Evolutionary conservation across 257 asterid species (phyloP), one percentile per base, ranked within the genome.

Genomic region (Lantana camara): DNA sequence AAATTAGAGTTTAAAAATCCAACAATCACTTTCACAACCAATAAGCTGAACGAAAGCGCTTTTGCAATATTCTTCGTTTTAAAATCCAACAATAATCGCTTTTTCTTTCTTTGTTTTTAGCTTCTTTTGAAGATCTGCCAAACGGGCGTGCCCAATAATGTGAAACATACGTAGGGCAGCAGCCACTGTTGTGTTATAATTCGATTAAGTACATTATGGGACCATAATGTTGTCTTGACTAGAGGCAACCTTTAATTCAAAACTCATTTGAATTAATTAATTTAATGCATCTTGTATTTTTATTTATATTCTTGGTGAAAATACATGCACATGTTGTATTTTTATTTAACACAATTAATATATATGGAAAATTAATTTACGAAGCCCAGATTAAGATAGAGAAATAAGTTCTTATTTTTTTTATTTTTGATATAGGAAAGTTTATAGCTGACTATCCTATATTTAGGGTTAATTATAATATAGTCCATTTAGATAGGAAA

Each of bases 221-320:
- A 11, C 83, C 88, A 63, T 77, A 63, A 74, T 80, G 82, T 44
- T 67, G 40, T 41, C 75, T 66, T 70, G 69, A 73, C 70, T 49
- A 69, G 67, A 70, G 44, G 58, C 79, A 80, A 46, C 70, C 94
- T 81, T 83, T 85, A 83, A 78, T 83, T 80, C 84, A 73, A 79
- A 74, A 21, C 64, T 57, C 21, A 57, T 65, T 55, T n/a, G n/a
- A n/a, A n/a, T n/a, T n/a, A n/a, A 49, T 22, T 64, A 69, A 74
- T 51, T 70, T 63, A 47, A 23, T 27, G 9, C 9, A 7, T 41
- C 7, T n/a, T 44, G 15, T 9, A 14, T 20, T 15, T 34, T 57
- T 24, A 38, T 42, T 11, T 42, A 1, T n/a, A n/a, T n/a, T n/a
- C n/a, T n/a, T n/a, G n/a, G n/a, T n/a, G n/a, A n/a, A n/a, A n/a